Evolutionary conservation across 345 rosid genomes (phyloP).

Genomic region (Diplotaxis tenuifolia): DNA sequence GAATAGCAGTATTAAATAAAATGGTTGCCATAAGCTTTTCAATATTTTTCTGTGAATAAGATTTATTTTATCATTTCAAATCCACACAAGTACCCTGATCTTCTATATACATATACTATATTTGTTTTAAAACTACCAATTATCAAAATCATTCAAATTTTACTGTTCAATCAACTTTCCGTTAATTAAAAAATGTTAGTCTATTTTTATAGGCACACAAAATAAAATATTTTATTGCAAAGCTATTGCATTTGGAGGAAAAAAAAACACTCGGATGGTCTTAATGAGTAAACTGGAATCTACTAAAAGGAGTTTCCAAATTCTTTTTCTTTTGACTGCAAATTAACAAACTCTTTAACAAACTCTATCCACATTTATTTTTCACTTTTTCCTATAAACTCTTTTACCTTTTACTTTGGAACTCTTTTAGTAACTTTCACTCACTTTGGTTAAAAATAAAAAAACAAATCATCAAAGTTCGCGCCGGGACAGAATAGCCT

Average conservation of each 20-base stretch:
- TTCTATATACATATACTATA: too few species aligned
- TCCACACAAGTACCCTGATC: not conserved
- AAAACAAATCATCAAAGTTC: not conserved
- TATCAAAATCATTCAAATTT: too few species aligned
- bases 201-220: too few species aligned
- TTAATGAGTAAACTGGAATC: not conserved
- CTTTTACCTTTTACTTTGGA: too few species aligned
- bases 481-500: constrained; percentile 19
- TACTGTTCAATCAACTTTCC: too few species aligned
- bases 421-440: not conserved
- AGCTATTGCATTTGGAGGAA: too few species aligned
- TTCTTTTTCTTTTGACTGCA: not conserved
- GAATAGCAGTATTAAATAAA: not conserved
- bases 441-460: not conserved
- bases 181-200: too few species aligned
- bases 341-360: not conserved
- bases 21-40: not conserved
- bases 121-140: too few species aligned
- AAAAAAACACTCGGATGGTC: too few species aligned
- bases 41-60: not conserved
- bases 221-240: too few species aligned
- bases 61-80: not conserved
- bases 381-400: not conserved
- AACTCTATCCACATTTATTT: constrained; percentile 1
- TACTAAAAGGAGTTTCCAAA: not conserved